Percentiles rank a stretch among this genome's conserved stretches.
Evolutionary conservation across 2,329 filamentous ascomycete genomes (phyloP).

Genomic region (Clonostachys rhizophaga): DNA sequence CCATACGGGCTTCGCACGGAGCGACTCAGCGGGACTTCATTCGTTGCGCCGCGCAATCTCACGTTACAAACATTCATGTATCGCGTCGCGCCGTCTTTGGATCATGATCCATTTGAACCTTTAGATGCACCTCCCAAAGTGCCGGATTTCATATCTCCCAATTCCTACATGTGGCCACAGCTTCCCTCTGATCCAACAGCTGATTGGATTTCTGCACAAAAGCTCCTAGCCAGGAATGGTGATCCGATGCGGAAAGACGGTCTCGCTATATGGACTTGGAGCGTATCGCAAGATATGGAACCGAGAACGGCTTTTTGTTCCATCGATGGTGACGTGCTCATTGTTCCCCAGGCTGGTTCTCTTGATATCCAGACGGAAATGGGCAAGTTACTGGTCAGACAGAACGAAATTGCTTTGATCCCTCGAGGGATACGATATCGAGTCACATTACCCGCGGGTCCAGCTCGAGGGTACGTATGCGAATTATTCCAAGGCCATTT

Average conservation of each 20-base stretch:
- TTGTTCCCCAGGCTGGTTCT: constrained; percentile 70
- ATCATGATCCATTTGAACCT: not conserved
- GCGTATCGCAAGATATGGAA: constrained; percentile 73
- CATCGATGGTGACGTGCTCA: constrained; percentile 73
- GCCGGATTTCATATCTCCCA: not conserved
- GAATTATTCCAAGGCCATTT: constrained; percentile 73
- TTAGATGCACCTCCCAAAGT: not conserved
- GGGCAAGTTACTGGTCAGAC: constrained; percentile 68
- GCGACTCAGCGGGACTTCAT: not conserved
- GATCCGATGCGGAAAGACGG: constrained; percentile 79
- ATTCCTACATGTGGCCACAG: not conserved
- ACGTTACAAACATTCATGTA: not conserved
- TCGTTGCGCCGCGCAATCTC: not conserved
- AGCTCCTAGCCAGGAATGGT: constrained; percentile 72
- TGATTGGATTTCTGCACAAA: constrained; percentile 53
- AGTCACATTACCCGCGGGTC: constrained; percentile 56
- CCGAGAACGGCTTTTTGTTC: constrained; percentile 76
- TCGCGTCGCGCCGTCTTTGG: not conserved
- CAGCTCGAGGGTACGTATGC: constrained; percentile 67
- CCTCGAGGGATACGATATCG: constrained; percentile 71
- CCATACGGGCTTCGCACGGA: not conserved
- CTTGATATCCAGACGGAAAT: constrained; percentile 76
- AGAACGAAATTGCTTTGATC: constrained; percentile 73
- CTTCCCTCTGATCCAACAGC: not conserved
- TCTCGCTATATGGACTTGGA: constrained; percentile 75